A percentile compares a stretch with the other conserved stretches of the same genome.
These are phyloP conservation scores for Xerocomus spinulosus DNA, from an alignment of 768 basidiomycete genomes.

Conservation along the genomic window DNA sequence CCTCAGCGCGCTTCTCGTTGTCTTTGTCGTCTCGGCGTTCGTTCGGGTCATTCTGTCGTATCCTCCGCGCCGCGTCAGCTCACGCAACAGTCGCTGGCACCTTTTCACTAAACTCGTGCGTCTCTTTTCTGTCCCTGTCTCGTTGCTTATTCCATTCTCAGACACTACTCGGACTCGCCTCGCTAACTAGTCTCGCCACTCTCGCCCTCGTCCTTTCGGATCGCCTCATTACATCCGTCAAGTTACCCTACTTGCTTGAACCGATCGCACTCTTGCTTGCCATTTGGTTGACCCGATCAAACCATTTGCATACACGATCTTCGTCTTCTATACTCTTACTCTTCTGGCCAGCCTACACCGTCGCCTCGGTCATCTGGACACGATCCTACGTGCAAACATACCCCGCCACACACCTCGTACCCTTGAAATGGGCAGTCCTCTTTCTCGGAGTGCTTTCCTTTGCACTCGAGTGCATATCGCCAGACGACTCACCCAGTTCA, in stretches of 20 bases:
- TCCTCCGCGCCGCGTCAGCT: slow-evolving; percentile 29
- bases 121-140: slow-evolving; percentile 4
- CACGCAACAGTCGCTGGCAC: slow-evolving; percentile 47
- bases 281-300: slow-evolving; percentile 52
- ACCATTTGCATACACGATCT: slow-evolving; percentile 64
- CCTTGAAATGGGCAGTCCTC: slow-evolving; percentile 41
- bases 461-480: slow-evolving; percentile 63
- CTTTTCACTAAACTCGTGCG: slow-evolving; percentile 67
- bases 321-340: slow-evolving; percentile 72
- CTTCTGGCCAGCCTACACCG: slow-evolving; percentile 74
- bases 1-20: slow-evolving; percentile 47
- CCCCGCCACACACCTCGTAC: slow-evolving; percentile 33
- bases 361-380: slow-evolving; percentile 50
- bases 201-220: slow-evolving; percentile 37
- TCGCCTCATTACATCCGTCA: slow-evolving; percentile 36
- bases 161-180: slow-evolving; percentile 47
- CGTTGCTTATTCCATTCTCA: slow-evolving; percentile 24
- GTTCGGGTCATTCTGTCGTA: slow-evolving; percentile 30
- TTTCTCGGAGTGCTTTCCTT: slow-evolving; percentile 52
- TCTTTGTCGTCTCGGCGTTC: slow-evolving; percentile 42
- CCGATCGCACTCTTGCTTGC: slow-evolving; percentile 48
- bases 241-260: slow-evolving; percentile 54
- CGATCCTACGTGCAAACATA: slow-evolving; percentile 46
- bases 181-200: slow-evolving; percentile 39
- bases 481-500: slow-evolving; percentile 47